Percentiles rank a stretch among this genome's conserved stretches.
Conservation (phyloP, 108 stramenopile genomes). For the Chaetoceros tenuissimus region DNA sequence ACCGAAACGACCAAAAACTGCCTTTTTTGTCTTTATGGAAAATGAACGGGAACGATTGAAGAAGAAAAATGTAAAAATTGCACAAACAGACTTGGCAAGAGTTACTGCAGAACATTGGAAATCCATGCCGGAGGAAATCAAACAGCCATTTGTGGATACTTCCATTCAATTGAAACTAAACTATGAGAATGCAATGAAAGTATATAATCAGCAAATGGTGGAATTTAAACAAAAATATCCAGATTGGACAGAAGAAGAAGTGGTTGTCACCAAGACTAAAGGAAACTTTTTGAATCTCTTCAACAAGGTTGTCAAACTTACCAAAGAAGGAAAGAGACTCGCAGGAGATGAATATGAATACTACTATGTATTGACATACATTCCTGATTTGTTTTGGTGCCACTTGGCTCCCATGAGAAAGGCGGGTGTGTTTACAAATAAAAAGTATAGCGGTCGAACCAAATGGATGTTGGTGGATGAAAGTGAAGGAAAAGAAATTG, state of each 20-base stretch:
- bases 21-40: slow-evolving; percentile 29
- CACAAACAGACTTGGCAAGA: slow-evolving; percentile 15
- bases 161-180: not conserved
- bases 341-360: slow-evolving; percentile 37
- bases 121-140: not conserved
- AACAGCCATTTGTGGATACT: not conserved
- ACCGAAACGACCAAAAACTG: slow-evolving; percentile 37
- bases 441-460: slow-evolving; percentile 49
- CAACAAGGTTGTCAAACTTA: slow-evolving; percentile 72
- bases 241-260: slow-evolving; percentile 9
- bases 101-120: slow-evolving; percentile 35
- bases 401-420: slow-evolving; percentile 74
- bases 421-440: slow-evolving; percentile 56
- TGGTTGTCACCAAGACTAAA: slow-evolving; percentile 1
- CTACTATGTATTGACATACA: slow-evolving; percentile 68
- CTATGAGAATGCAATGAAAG: not conserved
- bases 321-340: slow-evolving; percentile 20
- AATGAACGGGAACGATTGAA: slow-evolving; percentile 18
- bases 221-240: not conserved
- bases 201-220: slow-evolving; percentile 3
- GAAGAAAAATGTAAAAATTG: slow-evolving; percentile 17
- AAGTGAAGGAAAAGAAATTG: slow-evolving; percentile 70
- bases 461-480: slow-evolving; percentile 73
- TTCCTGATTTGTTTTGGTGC: slow-evolving; percentile 83
- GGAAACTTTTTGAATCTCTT: slow-evolving; percentile 40